phyloP scores from a whole-genome alignment of 345 rosid species.

The Populus deltoides region DNA sequence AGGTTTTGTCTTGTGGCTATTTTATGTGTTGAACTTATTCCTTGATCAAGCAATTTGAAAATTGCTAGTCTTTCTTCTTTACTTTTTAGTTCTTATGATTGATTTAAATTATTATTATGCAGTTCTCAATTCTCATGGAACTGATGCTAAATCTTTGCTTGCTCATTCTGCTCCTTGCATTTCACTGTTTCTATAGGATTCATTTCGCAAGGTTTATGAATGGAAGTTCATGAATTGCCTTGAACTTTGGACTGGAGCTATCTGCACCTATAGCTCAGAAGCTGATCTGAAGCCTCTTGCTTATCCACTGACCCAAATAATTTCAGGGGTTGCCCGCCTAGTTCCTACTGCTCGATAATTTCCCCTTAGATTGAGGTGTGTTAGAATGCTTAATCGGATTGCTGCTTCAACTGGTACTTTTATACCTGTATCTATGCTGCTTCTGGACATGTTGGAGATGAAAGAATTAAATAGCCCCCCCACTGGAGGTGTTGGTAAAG shows the following conservation, averaged over 20 bases:
- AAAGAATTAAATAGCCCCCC: constrained; percentile 82
- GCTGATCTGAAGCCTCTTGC: constrained; percentile 82
- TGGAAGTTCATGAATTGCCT: constrained; percentile 96
- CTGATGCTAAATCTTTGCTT: background rate
- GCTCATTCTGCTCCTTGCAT: background rate
- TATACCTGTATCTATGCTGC: constrained; percentile 86
- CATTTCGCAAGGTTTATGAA: constrained; percentile 87
- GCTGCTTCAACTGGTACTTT: constrained; percentile 71
- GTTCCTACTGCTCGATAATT: constrained; percentile 92
- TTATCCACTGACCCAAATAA: constrained; percentile 84
- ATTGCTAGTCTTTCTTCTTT: background rate
- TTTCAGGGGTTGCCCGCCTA: constrained; percentile 82
- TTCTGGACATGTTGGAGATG: constrained; percentile 97
- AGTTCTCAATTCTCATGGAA: background rate
- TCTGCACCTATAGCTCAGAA: constrained; percentile 66
- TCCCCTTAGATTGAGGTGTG: constrained; percentile 88
- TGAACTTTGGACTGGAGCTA: constrained; percentile 97
- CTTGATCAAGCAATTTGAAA: background rate
- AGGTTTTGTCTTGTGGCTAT: background rate
- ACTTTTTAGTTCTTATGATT: background rate
- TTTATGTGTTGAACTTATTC: background rate
- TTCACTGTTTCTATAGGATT: constrained; percentile 47
- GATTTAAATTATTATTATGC: background rate
- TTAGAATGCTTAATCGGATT: constrained; percentile 85
- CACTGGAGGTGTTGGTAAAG: constrained; percentile 84